Base-by-base conservation (phyloP, 352 stramenopile species). In the Phytophthora constricta region DNA sequence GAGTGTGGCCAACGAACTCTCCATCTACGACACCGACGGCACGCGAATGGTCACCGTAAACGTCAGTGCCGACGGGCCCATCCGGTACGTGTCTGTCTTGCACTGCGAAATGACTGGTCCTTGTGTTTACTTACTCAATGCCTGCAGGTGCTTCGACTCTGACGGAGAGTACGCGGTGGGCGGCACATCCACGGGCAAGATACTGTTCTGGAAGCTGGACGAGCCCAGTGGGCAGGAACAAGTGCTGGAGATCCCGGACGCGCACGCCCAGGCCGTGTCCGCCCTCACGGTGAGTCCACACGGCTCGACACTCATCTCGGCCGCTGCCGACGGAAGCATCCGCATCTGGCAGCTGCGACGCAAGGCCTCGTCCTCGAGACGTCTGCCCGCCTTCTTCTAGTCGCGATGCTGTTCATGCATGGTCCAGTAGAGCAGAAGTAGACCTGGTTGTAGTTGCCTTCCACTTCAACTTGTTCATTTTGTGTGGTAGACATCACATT, bases 181-280 rank as follows among this genome's bases (percentile, higher is more conserved):
- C 27, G 87, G 87, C 3, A 90, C 84, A 10, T 83, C 85, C 9
- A 91, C 80, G 1, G 87, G 87, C 58, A 91, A 91, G 51, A 54
- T 94, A 14, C 63, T 93, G 34, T 88, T 94, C 65, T 96, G 87
- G 87, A 92, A 92, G 54, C 74, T 96, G 5, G 82, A 92, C 63
- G 85, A 92, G 31, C 69, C 80, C n/a, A 75, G 62, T n/a, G 74
- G 75, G 0, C 72, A 81, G 41, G 84, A 89, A 54, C 79, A 89
- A 28, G 79, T 93, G 48, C 80, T 91, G 48, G 79, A 92, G 58
- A 92, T 95, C 50, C 75, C 81, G n/a, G 84, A 89, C 42, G 83
- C 84, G 1, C 84, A 93, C 39, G 48, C 79, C 20, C 71, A 87
- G 22, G 80, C 84, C 10, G 72, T 95, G n/a, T 90, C 77, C 8